Conservation (phyloP, 164 flowering plant genomes). For the Chloranthus sessilifolius region DNA sequence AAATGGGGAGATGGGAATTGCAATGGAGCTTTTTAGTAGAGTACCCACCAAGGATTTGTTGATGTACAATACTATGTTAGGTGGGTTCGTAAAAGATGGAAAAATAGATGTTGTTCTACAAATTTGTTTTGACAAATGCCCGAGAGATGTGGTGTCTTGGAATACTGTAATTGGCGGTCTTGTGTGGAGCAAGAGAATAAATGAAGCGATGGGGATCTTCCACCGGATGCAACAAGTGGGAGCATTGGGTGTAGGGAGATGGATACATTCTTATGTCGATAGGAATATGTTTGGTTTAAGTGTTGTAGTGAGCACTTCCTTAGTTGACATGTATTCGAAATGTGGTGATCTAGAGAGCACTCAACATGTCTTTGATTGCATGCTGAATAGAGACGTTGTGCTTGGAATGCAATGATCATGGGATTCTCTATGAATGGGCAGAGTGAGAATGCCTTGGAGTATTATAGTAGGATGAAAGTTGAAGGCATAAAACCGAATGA, state of each 20-base stretch:
- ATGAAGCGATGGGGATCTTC: conserved; percentile 17
- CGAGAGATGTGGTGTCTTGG: conserved; percentile 7
- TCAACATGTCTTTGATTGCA: conserved; percentile 10
- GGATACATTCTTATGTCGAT: conserved; percentile 14
- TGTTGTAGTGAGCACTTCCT: conserved; percentile 11
- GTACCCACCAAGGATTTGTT: conserved; percentile 11
- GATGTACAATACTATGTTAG: conserved; percentile 15
- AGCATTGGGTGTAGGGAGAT: conserved; percentile 20
- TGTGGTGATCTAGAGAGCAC: conserved; percentile 17
- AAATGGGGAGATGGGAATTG: conserved; percentile 10
- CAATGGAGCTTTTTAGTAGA: conserved; percentile 10
- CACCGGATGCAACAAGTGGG: conserved; percentile 28
- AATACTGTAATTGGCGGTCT: conserved; percentile 14
- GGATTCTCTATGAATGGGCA: conserved; percentile 18
- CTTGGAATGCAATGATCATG: conserved; percentile 20
- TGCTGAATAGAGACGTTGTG: conserved; percentile 12
- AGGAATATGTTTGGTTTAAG: conserved; percentile 10
- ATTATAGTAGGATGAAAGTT: conserved; percentile 14
- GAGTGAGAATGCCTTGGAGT: conserved; percentile 15
- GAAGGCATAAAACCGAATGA: conserved; percentile 7
- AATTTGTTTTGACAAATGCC: conserved; percentile 12
- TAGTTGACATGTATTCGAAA: conserved; percentile 23
- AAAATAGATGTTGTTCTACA: conserved; percentile 15
- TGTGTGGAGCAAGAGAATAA: conserved; percentile 5
- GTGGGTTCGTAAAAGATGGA: conserved; percentile 19